phyloP scores from a whole-genome alignment of 306 rosid species.

The Rosa persica region DNA sequence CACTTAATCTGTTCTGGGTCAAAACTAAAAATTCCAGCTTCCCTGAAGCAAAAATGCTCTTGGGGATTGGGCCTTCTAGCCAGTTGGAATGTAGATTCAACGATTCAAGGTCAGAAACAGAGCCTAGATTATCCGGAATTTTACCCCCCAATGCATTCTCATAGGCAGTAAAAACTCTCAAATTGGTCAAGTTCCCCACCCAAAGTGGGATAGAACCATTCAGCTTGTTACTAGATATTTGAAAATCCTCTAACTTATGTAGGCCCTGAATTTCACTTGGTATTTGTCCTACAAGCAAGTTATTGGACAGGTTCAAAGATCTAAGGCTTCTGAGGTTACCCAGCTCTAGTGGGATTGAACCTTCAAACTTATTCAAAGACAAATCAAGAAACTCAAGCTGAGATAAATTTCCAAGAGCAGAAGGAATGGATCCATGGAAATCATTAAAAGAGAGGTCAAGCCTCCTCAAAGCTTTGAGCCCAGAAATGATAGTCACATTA shows the following conservation, averaged over 20 bases:
- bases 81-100: slow-evolving; percentile 89
- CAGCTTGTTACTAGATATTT: slow-evolving; percentile 76
- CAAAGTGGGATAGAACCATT: slow-evolving; percentile 79
- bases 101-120: slow-evolving; percentile 59
- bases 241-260: slow-evolving; percentile 65
- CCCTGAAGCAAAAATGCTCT: slow-evolving; percentile 73
- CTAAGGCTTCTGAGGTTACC: slow-evolving; percentile 70
- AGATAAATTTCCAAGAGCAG: slow-evolving; percentile 59
- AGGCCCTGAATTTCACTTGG: slow-evolving; percentile 73
- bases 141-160: slow-evolving; percentile 75
- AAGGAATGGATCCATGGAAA: slow-evolving; percentile 74
- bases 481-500: slow-evolving; percentile 65
- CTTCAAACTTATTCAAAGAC: slow-evolving; percentile 78
- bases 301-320: slow-evolving; percentile 84
- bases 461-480: slow-evolving; percentile 81
- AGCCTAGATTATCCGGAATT: slow-evolving; percentile 80
- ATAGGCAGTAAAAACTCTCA: slow-evolving; percentile 84
- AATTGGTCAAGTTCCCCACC: slow-evolving; percentile 77
- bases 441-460: slow-evolving; percentile 84
- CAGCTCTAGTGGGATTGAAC: slow-evolving; percentile 69
- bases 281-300: slow-evolving; percentile 70
- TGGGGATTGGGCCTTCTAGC: slow-evolving; percentile 83
- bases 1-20: slow-evolving; percentile 67
- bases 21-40: slow-evolving; percentile 82
- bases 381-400: slow-evolving; percentile 88